These are phyloP conservation scores for Capronia americana DNA, from an alignment of 2,329 filamentous ascomycete species.

Conservation along the genomic window DNA sequence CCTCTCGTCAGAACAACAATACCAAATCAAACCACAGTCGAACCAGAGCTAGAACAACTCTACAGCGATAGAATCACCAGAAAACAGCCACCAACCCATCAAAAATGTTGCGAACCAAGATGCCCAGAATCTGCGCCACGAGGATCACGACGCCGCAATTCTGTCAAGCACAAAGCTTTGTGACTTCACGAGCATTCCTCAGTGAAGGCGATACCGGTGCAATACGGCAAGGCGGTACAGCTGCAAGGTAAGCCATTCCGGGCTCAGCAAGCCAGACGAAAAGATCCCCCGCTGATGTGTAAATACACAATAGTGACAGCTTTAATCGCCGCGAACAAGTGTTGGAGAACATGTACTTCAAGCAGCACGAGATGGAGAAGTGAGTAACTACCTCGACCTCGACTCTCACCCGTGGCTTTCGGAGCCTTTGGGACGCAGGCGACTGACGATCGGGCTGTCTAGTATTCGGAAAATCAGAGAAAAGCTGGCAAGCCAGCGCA, in stretches of 20 bases:
- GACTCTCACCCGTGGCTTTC: neutral
- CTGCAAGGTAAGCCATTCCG: slow-evolving; percentile 26
- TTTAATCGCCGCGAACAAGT: slow-evolving; percentile 36
- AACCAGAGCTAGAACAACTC: neutral
- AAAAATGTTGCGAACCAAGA: slow-evolving; percentile 35
- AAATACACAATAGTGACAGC: slow-evolving; percentile 25
- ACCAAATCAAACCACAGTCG: neutral
- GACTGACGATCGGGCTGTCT: slow-evolving; percentile 7
- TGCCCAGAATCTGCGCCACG: slow-evolving; percentile 30
- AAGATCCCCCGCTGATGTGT: slow-evolving; percentile 1
- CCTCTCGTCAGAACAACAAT: neutral
- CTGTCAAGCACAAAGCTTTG: slow-evolving; percentile 35
- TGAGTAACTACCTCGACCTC: slow-evolving; percentile 14
- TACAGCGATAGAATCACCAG: slow-evolving; percentile 1
- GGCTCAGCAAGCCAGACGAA: neutral
- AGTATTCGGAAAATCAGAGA: slow-evolving; percentile 36
- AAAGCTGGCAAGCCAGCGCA: slow-evolving; percentile 31
- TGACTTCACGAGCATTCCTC: slow-evolving; percentile 24
- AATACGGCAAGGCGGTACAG: slow-evolving; percentile 30
- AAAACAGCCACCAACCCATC: neutral
- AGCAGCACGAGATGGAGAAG: slow-evolving; percentile 38
- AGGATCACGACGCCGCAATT: slow-evolving; percentile 36
- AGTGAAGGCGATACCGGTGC: slow-evolving; percentile 33
- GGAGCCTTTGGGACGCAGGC: neutral
- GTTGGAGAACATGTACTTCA: slow-evolving; percentile 36